These are phyloP conservation scores for Triticum urartu DNA, from an alignment of 176 grass and related monocot species.

Conservation along the genomic window DNA sequence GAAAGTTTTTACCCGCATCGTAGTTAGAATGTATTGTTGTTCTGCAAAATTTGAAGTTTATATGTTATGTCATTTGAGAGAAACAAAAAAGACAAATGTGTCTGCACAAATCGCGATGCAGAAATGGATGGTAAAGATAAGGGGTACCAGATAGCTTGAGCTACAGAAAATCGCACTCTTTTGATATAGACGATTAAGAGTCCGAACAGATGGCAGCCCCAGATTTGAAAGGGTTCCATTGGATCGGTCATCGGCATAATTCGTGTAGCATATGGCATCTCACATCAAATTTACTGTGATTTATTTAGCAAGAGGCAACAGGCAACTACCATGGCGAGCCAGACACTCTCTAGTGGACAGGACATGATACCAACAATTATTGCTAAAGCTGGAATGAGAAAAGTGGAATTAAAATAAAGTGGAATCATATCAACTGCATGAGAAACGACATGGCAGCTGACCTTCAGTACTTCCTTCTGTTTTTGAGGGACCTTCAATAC, in stretches of 20 bases:
- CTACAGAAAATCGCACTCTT: too few species aligned
- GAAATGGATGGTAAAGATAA: too few species aligned
- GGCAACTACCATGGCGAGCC: neutral
- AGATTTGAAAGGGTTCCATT: neutral
- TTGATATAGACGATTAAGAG: too few species aligned
- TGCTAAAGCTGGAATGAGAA: neutral
- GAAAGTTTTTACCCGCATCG: too few species aligned
- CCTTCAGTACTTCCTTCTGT: neutral
- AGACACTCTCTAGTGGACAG: neutral
- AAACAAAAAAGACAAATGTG: too few species aligned
- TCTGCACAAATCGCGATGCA: too few species aligned
- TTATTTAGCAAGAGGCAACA: neutral
- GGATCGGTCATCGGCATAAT: neutral
- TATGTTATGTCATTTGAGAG: too few species aligned
- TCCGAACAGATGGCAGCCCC: too few species aligned
- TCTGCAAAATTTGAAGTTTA: too few species aligned
- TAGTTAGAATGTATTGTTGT: too few species aligned
- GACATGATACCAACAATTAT: neutral
- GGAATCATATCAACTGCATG: neutral
- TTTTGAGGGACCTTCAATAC: neutral
- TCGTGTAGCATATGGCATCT: neutral
- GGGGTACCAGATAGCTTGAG: too few species aligned
- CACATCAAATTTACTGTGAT: neutral
- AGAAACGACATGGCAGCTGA: neutral
- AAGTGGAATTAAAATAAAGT: neutral